These are phyloP conservation scores for Yamadazyma ubonensis DNA, from an alignment of 805 yeast species.

Conservation along the genomic window DNA sequence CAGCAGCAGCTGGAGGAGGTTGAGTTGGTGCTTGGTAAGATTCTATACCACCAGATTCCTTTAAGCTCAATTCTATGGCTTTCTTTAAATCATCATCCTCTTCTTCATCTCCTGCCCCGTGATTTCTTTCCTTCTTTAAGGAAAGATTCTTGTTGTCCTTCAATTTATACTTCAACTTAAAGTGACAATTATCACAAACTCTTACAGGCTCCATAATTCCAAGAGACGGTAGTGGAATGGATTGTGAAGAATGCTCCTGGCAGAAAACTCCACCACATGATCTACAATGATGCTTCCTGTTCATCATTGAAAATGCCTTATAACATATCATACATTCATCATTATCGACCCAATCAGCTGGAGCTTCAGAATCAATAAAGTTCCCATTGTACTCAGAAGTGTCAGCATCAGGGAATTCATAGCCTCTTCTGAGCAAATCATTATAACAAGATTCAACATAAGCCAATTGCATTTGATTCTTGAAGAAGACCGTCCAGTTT, in stretches of 20 bases:
- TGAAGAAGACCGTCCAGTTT: constrained; percentile 75
- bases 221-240: constrained; percentile 68
- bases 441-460: constrained; percentile 65
- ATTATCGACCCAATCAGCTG: constrained; percentile 97
- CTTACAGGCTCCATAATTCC: constrained; percentile 90
- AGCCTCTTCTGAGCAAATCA: constrained; percentile 60
- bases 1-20: constrained; percentile 15
- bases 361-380: constrained; percentile 83
- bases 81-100: constrained; percentile 75
- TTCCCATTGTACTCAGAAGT: constrained; percentile 29
- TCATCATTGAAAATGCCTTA: constrained; percentile 70
- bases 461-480: constrained; percentile 60
- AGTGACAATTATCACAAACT: constrained; percentile 86
- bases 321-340: constrained; percentile 96
- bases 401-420: constrained; percentile 58
- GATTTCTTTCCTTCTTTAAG: constrained; percentile 3
- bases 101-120: constrained; percentile 23
- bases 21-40: constrained; percentile 13
- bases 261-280: constrained; percentile 96
- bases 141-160: constrained; percentile 7
- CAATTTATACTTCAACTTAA: constrained; percentile 26
- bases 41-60: constrained; percentile 41
- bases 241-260: constrained; percentile 77
- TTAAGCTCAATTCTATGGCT: constrained; percentile 78
- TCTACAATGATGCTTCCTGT: constrained; percentile 94